Conservation (phyloP, 2,329 filamentous ascomycete genomes). For the Arthrinium phaeospermum region DNA sequence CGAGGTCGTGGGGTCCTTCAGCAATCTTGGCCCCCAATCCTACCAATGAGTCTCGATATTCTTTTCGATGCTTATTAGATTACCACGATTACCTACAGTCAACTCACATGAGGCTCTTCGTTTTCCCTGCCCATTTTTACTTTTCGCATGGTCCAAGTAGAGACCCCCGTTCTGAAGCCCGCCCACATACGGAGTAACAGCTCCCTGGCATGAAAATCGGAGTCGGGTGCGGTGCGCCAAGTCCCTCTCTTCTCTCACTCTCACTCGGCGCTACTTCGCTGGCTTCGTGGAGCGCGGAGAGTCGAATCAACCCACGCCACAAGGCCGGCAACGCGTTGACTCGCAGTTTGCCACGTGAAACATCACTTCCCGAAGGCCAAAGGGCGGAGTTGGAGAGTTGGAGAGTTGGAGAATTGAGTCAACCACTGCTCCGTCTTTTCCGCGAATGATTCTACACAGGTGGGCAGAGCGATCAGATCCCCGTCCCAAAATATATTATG, state of each 20-base stretch:
- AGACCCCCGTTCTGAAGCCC: background rate
- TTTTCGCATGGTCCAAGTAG: background rate
- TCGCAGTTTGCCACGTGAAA: conserved; percentile 8
- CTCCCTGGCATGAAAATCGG: background rate
- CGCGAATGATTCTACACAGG: background rate
- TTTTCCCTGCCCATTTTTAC: background rate
- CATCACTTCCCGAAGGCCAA: background rate
- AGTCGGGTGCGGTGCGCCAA: background rate
- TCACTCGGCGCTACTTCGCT: conserved; percentile 17
- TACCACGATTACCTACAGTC: background rate
- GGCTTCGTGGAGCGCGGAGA: conserved; percentile 7
- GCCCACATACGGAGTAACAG: background rate
- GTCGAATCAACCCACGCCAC: conserved; percentile 8
- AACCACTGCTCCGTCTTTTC: background rate
- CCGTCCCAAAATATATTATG: background rate
- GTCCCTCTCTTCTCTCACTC: background rate
- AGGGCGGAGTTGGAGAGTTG: background rate
- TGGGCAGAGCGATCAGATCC: background rate
- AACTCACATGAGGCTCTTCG: background rate
- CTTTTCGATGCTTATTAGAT: background rate
- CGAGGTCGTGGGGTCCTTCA: background rate
- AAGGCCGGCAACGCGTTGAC: background rate
- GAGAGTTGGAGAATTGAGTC: background rate
- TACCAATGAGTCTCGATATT: background rate
- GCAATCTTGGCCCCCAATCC: conserved; percentile 7